A percentile compares a stretch with the other conserved stretches of the same genome.
These are phyloP conservation scores for Elsinoe arachidis DNA, from an alignment of 2,329 filamentous ascomycete species.

Conservation along the genomic window DNA sequence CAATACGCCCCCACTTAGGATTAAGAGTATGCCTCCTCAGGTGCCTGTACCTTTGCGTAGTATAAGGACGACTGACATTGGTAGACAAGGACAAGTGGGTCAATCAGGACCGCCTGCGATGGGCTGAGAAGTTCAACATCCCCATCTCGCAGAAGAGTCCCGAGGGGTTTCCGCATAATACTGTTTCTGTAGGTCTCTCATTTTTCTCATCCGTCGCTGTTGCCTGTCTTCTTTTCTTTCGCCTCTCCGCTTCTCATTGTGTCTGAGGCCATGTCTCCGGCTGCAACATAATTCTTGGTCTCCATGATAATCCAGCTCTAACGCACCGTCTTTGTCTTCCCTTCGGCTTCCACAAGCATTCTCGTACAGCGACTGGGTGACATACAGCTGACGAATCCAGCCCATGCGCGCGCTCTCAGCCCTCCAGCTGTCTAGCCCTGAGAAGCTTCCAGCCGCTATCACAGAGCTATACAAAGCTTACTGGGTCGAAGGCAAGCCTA, in stretches of 20 bases:
- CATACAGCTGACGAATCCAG: slow-evolving; percentile 9
- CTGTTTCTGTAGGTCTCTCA: slow-evolving; percentile 30
- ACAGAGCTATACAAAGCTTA: slow-evolving; percentile 42
- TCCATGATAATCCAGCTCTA: no score
- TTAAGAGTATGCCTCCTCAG: slow-evolving; percentile 41
- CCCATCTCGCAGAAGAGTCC: slow-evolving; percentile 41
- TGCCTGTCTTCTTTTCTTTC: neutral
- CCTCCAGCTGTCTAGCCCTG: slow-evolving; percentile 35
- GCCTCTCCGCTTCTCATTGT: neutral
- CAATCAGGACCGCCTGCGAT: slow-evolving; percentile 44
- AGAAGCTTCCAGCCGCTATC: slow-evolving; percentile 34
- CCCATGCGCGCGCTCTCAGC: slow-evolving; percentile 40
- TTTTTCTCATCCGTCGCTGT: slow-evolving; percentile 6
- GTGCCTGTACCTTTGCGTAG: neutral
- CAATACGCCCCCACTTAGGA: slow-evolving; percentile 46
- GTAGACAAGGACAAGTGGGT: slow-evolving; percentile 54
- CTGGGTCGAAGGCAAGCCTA: slow-evolving; percentile 43
- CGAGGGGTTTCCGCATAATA: slow-evolving; percentile 46
- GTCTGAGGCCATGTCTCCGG: no score
- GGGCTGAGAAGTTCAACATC: slow-evolving; percentile 45
- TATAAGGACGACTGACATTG: neutral
- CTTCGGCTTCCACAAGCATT: no score
- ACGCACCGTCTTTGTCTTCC: no score
- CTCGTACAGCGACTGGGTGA: no score
- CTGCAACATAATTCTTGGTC: no score